These are phyloP conservation scores for Gossypium sturtianum DNA, from an alignment of 345 rosid species.

Conservation along the genomic window DNA sequence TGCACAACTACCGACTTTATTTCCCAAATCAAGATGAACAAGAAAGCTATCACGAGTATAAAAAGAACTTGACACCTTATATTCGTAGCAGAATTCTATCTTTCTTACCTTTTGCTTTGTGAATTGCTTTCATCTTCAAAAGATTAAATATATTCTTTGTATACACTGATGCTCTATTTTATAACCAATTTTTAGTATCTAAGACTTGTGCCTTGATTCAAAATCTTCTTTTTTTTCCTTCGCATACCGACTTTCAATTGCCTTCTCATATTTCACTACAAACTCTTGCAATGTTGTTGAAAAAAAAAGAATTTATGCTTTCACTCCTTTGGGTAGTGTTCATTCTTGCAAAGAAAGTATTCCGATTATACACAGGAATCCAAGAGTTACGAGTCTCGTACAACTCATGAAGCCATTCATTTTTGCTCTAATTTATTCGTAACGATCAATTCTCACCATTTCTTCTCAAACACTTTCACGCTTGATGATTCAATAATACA, in stretches of 20 bases:
- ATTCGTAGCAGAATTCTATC: background rate
- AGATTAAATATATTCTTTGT: background rate
- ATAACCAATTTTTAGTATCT: background rate
- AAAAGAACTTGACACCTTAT: background rate
- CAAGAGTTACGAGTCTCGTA: background rate
- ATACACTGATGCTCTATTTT: background rate
- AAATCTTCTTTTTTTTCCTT: background rate
- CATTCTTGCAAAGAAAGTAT: background rate
- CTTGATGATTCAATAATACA: background rate
- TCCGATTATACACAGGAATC: background rate
- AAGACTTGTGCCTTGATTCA: background rate
- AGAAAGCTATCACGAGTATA: background rate
- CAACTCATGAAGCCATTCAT: background rate
- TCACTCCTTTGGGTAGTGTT: background rate
- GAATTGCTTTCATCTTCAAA: slow-evolving; percentile 3
- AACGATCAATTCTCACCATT: background rate
- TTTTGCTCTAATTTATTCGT: background rate
- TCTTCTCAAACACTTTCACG: background rate
- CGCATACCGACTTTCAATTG: background rate
- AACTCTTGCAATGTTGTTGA: no score
- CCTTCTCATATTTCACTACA: no score
- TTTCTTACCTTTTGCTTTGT: background rate
- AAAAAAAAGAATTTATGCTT: background rate
- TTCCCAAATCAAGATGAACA: background rate
- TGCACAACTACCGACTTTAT: background rate